A percentile compares a stretch with the other conserved stretches of the same genome.
These are phyloP conservation scores for Alopecurus myosuroides DNA, from an alignment of 176 grass and related monocot species.

Conservation along the genomic window DNA sequence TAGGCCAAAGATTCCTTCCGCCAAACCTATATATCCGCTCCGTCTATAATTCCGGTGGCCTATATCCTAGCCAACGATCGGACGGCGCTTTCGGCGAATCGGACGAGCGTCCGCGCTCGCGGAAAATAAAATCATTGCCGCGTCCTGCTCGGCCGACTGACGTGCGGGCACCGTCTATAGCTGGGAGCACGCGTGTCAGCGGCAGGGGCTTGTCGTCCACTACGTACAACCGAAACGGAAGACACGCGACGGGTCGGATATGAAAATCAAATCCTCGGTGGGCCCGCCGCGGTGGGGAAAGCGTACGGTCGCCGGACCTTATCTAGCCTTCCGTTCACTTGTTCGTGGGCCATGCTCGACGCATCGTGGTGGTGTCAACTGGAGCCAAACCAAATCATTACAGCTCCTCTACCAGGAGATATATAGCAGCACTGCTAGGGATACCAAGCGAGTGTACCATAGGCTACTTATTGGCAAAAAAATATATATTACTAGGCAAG, in stretches of 20 bases:
- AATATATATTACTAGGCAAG: no score
- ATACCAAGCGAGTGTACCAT: background rate
- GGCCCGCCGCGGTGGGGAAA: background rate
- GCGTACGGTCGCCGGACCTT: background rate
- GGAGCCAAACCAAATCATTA: background rate
- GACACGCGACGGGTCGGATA: background rate
- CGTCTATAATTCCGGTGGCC: no score
- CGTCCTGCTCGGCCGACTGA: background rate
- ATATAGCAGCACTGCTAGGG: background rate
- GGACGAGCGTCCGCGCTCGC: background rate
- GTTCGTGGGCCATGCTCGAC: background rate
- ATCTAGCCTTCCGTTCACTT: background rate
- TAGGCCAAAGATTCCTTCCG: no score
- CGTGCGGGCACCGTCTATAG: background rate
- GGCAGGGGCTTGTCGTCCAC: accelerated
- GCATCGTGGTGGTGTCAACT: background rate
- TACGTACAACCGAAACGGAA: background rate
- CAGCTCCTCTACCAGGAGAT: background rate
- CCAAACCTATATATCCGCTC: no score
- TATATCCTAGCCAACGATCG: no score
- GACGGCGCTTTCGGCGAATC: background rate
- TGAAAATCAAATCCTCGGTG: background rate
- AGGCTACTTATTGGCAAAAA: no score
- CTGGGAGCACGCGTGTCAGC: background rate
- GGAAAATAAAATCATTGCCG: background rate